These are phyloP conservation scores for Coccinonectria pachysandricola DNA, from an alignment of 2,329 filamentous ascomycete genomes.

Conservation along the genomic window DNA sequence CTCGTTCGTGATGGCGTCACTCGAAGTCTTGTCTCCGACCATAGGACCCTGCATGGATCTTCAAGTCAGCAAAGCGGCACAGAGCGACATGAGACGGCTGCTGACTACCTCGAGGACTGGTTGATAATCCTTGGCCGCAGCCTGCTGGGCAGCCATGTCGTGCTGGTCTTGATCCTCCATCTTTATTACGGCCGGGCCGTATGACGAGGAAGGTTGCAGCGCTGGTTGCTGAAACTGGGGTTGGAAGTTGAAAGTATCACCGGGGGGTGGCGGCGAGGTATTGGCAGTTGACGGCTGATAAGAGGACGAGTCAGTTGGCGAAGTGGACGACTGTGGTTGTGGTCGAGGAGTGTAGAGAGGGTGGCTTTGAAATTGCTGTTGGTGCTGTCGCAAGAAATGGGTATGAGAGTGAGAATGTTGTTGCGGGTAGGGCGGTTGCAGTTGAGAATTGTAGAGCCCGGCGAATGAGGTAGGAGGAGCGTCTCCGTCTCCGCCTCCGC, in stretches of 20 bases:
- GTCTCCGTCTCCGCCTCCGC: constrained; percentile 19
- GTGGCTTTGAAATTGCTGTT: constrained; percentile 5
- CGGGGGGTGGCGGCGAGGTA: constrained; percentile 9
- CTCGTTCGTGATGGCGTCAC: constrained; percentile 67
- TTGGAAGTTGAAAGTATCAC: constrained; percentile 6
- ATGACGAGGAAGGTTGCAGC: constrained; percentile 8
- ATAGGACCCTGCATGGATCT: constrained; percentile 62
- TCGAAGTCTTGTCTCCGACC: constrained; percentile 69
- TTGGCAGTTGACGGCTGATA: neutral
- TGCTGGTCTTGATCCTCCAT: constrained; percentile 28
- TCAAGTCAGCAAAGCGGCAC: too few relatives aligned
- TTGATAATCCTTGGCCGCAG: constrained; percentile 48
- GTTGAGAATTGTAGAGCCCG: constrained; percentile 10
- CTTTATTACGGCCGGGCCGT: too few relatives aligned
- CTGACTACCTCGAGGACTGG: constrained; percentile 43
- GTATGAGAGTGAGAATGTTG: constrained; percentile 5
- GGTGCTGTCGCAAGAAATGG: constrained; percentile 8
- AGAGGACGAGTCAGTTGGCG: constrained; percentile 1
- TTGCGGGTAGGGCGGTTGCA: constrained; percentile 7
- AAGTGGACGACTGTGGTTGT: constrained; percentile 4
- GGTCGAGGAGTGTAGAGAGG: constrained; percentile 8
- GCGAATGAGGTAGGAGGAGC: constrained; percentile 6
- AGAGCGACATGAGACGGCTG: constrained; percentile 1
- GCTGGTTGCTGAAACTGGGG: constrained; percentile 10
- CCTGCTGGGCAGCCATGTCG: constrained; percentile 49